Base-by-base conservation (phyloP, 2,329 filamentous ascomycete species). In the Gaeumannomyces tritici region DNA sequence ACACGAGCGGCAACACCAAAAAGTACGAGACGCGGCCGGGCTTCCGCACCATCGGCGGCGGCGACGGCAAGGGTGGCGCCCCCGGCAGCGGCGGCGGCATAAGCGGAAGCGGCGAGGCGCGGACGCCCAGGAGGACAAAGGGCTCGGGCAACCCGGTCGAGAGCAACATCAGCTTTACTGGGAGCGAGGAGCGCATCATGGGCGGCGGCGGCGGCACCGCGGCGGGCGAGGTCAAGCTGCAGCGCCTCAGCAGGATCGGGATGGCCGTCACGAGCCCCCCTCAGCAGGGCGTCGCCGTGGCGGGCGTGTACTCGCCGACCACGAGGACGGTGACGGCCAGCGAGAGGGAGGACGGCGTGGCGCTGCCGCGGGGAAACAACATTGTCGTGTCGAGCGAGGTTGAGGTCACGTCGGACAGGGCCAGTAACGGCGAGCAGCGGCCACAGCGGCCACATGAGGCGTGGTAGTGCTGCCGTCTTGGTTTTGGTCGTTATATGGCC, bases 361-460 rank as follows among this genome's bases (percentile, higher is more conserved):
- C 57, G 6, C 61, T 66, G 0, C 24, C 67, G 0, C 68, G 65
- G 18, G 71, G 71, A 1, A 51, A 51, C 42, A 51, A n/a, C 42
- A 79, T 78, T 33, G 64, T 77, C 24, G 74, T 79, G 13, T 77
- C 73, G 0, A 78, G 74, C 57, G 69, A 77, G 57, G 67, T 79
- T 13, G 72, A 76, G 59, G 66, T 78, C 5, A 64, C 64, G 13
- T 59, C 58, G 11, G 58, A 59, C 42, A 18, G 42, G 18, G 42
- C 42, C 18, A 51, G 42, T 21, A 3, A 51, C 42, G 42, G 42
- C 21, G 42, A 51, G 42, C 42, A 51, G 42, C 42, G 42, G 42
- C 42, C 42, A 21, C 42, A 51, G 42, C 42, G 42, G 21, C 42
- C 42, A n/a, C 42, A 51, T 21, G 42, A 51, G 42, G 12, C 42